Base-by-base conservation (phyloP, 257 asterid genomes). In the Forsythia suspensa region DNA sequence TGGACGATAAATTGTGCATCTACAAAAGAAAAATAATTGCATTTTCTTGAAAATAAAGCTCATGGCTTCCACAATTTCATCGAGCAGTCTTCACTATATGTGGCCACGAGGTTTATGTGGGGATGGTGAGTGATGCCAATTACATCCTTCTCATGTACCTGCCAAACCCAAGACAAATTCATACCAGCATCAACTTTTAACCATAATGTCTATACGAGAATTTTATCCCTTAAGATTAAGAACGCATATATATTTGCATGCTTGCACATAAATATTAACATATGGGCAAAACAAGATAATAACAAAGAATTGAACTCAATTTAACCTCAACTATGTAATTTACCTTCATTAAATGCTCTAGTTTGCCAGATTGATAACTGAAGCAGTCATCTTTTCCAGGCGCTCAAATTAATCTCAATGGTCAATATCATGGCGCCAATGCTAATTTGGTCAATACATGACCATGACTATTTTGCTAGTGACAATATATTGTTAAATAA, bases 291-390 rank as follows among this genome's bases (percentile, higher is more conserved):
- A 29, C 34, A 29, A 29, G 34, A 29, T 29, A 29, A 29, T 29
- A 29, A 29, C 34, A 29, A 29, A 29, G 34, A 29, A 29, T 29
- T 29, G 34, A 29, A 29, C 34, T 29, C 34, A 29, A 1, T 29
- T 29, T 29, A 29, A 29, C 34, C 34, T 29, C 34, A 29, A 29
- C 34, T 1, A 29, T 29, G 34, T 29, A 29, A 29, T 29, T 29
- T 81, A 95, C 99, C 99, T 93, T 95, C 97, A 95, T 92, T 82
- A 93, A 92, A 88, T 95, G 98, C 87, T 93, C 98, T 82, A 95
- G 87, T 81, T 95, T 95, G 84, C 97, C 98, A 18, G 99, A 92
- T 84, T 93, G 97, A 79, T 87, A 79, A 84, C 98, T 91, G 88
- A 93, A 95, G 92, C 98, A 95, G 87, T 95, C n/a, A n/a, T n/a